phyloP scores from a whole-genome alignment of 192 early-diverging fungal species.

The Martensiomyces pterosporus region DNA sequence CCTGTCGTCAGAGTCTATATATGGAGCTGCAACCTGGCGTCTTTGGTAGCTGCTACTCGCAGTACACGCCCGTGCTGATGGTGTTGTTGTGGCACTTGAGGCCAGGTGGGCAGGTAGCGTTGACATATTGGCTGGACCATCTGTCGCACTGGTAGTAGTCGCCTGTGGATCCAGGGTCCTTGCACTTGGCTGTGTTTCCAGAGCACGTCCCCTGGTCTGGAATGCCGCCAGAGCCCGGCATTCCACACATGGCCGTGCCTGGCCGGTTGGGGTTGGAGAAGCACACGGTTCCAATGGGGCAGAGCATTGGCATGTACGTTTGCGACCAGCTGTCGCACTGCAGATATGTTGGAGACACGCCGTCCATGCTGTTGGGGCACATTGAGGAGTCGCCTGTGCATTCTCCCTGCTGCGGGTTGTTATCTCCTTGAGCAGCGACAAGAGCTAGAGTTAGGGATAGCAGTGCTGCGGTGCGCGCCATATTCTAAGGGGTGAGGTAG shows the following conservation, averaged over 20 bases:
- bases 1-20: too few species aligned
- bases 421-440: too few species aligned
- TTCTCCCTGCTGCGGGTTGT: too few species aligned
- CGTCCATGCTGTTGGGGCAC: constrained; percentile 44
- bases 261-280: constrained; percentile 46
- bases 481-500: too few species aligned
- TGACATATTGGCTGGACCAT: constrained; percentile 41
- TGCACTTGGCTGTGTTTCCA: constrained; percentile 44
- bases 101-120: constrained; percentile 23
- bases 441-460: too few species aligned
- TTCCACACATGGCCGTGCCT: constrained; percentile 37
- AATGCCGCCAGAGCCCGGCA: constrained; percentile 34
- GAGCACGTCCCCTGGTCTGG: constrained; percentile 34
- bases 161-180: constrained; percentile 20
- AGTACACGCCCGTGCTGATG: constrained; percentile 22
- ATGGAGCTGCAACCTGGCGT: too few species aligned
- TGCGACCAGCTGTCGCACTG: constrained; percentile 45
- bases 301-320: constrained; percentile 25
- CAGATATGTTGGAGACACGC: constrained; percentile 46
- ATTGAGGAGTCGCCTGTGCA: constrained; percentile 41
- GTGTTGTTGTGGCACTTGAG: constrained; percentile 47
- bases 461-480: too few species aligned
- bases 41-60: too few species aligned
- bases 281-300: constrained; percentile 42
- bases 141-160: constrained; percentile 38